Evolutionary conservation across 1,139 yeast species (phyloP).

Genomic region (Suhomyces bokatorum): DNA sequence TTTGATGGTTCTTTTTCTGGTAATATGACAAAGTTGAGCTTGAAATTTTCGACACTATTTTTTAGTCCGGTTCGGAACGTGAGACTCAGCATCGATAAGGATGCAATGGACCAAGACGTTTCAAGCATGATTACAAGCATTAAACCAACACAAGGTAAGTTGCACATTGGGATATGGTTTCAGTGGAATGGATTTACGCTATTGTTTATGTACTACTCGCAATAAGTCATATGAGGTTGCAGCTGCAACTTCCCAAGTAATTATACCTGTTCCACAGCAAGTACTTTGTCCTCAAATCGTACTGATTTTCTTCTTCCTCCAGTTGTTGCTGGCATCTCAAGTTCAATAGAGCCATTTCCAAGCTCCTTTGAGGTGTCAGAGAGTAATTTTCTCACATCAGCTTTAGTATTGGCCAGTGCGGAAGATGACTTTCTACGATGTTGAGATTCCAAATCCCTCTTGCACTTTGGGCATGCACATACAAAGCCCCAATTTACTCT

Average conservation of each 20-base stretch:
- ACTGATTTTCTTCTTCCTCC: constrained; percentile 68
- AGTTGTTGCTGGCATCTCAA: constrained; percentile 41
- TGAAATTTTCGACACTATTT: constrained; percentile 8
- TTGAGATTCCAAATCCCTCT: constrained; percentile 49
- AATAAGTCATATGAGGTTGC: too few species aligned
- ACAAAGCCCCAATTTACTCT: constrained; percentile 82
- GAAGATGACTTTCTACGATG: constrained; percentile 37
- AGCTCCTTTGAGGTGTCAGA: constrained; percentile 32
- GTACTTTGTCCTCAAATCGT: constrained; percentile 66
- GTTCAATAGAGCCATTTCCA: constrained; percentile 49
- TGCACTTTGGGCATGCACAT: constrained; percentile 71
- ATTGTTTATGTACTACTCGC: too few species aligned
- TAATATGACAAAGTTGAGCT: background rate
- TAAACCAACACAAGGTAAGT: too few species aligned
- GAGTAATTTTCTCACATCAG: constrained; percentile 51
- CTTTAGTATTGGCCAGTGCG: constrained; percentile 25
- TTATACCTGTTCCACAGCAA: constrained; percentile 30
- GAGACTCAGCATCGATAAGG: background rate
- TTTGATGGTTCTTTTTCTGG: background rate
- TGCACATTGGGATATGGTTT: too few species aligned
- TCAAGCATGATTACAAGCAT: background rate
- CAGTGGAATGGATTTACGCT: too few species aligned
- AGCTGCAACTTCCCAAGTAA: too few species aligned
- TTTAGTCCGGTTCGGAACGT: constrained; percentile 12
- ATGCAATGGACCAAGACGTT: too few species aligned